phyloP scores from a whole-genome alignment of 2,329 filamentous ascomycete species.

The Aspergillus glaucus region DNA sequence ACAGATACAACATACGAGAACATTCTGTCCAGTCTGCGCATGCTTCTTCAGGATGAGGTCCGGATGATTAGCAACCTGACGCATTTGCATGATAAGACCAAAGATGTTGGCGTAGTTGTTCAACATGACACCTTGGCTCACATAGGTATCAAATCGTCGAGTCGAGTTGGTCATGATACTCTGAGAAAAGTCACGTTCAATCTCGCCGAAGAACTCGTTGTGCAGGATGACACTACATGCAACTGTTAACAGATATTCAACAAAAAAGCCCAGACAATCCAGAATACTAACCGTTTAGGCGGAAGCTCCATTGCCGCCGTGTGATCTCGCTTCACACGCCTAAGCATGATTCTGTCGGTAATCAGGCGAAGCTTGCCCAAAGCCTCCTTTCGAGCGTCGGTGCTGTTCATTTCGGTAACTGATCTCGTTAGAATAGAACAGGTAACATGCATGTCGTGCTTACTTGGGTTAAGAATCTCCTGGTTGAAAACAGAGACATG shows the following conservation, averaged over 20 bases:
- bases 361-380: constrained; percentile 79
- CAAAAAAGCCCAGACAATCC: background rate
- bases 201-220: constrained; percentile 93
- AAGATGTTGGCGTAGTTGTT: constrained; percentile 99
- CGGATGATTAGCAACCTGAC: constrained; percentile 93
- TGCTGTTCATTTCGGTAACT: constrained; percentile 51
- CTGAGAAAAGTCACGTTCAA: constrained; percentile 88
- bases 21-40: constrained; percentile 76
- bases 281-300: constrained; percentile 62
- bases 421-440: constrained; percentile 42
- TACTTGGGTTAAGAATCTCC: constrained; percentile 76
- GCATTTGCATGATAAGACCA: constrained; percentile 98
- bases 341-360: constrained; percentile 90
- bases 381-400: constrained; percentile 57
- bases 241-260: constrained; percentile 4
- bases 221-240: constrained; percentile 64
- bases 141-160: constrained; percentile 91
- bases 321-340: constrained; percentile 88
- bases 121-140: constrained; percentile 84
- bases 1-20: constrained; percentile 88
- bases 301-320: constrained; percentile 94
- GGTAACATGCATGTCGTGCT: constrained; percentile 7
- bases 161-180: constrained; percentile 92
- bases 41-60: constrained; percentile 90
- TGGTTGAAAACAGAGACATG: constrained; percentile 87